Base-by-base conservation (phyloP, 73 alveolate genomes). In the Paramecium biaurelia region DNA sequence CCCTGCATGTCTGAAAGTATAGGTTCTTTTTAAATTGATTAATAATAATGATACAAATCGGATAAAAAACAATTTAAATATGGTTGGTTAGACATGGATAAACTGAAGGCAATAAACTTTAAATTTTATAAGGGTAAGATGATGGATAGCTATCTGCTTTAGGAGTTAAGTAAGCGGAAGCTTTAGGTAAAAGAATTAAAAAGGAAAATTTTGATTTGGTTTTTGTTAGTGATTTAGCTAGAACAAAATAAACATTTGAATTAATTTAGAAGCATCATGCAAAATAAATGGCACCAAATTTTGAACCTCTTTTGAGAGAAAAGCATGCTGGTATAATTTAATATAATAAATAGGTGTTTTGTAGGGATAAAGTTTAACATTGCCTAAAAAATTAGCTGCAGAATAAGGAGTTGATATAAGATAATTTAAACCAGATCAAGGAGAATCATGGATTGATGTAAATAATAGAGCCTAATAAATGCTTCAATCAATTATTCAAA, bases 1-100 rank as follows among this genome's bases (percentile, higher is more conserved):
- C 99, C 93, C 93, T 86, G 93, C 93, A 57, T 43, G n/a, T 43
- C n/a, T 43, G 7, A 43, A 43, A 43, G 12, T 12, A 43, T 43
- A 43, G 12, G 58, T 43, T 43, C 12, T 43, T 43, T 9, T 43
- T 12, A 9, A 43, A n/a, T n/a, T n/a, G n/a, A n/a, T n/a, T n/a
- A n/a, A n/a, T 26, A 63, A 63, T 63, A 26, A 63, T 63, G 84
- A 30, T 30, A 26, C 24, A 63, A 63, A 32, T 63, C 28, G 84
- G 84, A 26, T 63, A 63, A 32, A 63, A 63, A 24, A 12, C 84
- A 26, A 79, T 79, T 47, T 24, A 79, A 43, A 79, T 79, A 42
- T 79, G 72, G 70, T 63, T 79, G 21, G 90, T 79, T 24, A 38
- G 90, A 23, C 90, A 79, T 47, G 90, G 90, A 24, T 79, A 79